Conservation (phyloP, 441 rosid species). For the Viola pubescens region DNA sequence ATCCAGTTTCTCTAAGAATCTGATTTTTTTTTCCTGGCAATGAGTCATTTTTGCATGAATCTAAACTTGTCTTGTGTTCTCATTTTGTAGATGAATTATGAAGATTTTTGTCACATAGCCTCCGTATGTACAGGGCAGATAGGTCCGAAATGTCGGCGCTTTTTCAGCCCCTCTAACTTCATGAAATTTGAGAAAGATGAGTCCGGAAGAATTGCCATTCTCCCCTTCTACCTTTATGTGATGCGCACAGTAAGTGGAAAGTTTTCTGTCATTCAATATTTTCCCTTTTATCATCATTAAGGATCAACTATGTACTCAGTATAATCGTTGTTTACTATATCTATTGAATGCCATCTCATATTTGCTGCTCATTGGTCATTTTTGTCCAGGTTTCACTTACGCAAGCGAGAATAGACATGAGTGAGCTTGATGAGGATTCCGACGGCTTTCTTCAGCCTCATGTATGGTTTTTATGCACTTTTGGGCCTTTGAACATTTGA, state of each 20-base stretch:
- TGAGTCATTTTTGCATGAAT: constrained; percentile 5
- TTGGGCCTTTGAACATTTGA: constrained; percentile 6
- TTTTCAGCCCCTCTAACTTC: constrained; percentile 96
- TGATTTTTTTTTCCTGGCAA: background rate
- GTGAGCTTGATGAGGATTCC: constrained; percentile 97
- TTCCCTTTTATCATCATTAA: background rate
- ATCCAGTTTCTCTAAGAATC: background rate
- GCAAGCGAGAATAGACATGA: constrained; percentile 98
- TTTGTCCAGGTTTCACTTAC: constrained; percentile 90
- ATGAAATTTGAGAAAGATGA: constrained; percentile 99
- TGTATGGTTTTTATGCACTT: constrained; percentile 32
- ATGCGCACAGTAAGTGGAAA: constrained; percentile 82
- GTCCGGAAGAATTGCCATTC: constrained; percentile 94
- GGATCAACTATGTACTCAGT: too few species aligned
- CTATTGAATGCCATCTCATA: background rate
- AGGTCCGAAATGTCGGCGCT: constrained; percentile 91
- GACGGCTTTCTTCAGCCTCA: constrained; percentile 93
- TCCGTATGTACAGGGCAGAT: constrained; percentile 95
- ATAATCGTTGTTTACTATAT: background rate
- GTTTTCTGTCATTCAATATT: background rate
- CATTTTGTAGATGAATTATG: constrained; percentile 82
- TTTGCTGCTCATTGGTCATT: constrained; percentile 12
- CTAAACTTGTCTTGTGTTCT: constrained; percentile 13
- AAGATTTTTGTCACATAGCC: constrained; percentile 97
- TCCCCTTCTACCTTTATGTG: constrained; percentile 96